These are phyloP conservation scores for Hypocrella siamensis DNA, from an alignment of 2,329 filamentous ascomycete species.

Conservation along the genomic window DNA sequence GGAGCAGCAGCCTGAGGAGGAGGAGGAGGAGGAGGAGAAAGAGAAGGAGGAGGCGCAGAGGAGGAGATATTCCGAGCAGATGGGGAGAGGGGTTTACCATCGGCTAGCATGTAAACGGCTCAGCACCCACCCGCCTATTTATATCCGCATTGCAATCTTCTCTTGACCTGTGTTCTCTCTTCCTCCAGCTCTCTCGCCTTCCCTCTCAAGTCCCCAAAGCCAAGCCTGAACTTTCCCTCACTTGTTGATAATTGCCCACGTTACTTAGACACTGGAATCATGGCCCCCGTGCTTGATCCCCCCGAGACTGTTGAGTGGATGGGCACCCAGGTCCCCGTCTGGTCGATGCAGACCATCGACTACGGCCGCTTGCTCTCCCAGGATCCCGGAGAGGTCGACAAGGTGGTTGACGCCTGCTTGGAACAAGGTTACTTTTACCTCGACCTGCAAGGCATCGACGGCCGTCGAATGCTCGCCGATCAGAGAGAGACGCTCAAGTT, in stretches of 20 bases:
- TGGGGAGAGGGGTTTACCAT: no score
- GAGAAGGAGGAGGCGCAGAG: neutral
- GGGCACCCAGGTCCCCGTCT: conserved; percentile 32
- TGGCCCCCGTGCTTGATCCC: conserved; percentile 21
- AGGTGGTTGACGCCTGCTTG: conserved; percentile 30
- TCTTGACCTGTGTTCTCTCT: no score
- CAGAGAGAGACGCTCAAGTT: conserved; percentile 34
- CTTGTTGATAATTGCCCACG: no score
- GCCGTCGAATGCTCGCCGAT: conserved; percentile 34
- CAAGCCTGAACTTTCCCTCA: no score
- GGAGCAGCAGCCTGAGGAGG: neutral
- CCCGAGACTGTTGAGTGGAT: conserved; percentile 32
- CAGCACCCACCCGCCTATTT: no score
- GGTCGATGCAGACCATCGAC: conserved; percentile 34
- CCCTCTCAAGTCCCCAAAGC: no score
- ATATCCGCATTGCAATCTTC: no score
- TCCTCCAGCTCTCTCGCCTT: no score
- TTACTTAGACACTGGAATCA: conserved; percentile 10
- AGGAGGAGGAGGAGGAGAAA: neutral
- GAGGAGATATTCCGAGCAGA: neutral
- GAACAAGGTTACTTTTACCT: conserved; percentile 41
- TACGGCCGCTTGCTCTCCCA: conserved; percentile 36
- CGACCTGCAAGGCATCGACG: conserved; percentile 35
- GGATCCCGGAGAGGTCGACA: conserved; percentile 36
- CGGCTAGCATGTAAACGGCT: no score